phyloP scores from a whole-genome alignment of 2,329 filamentous ascomycete genomes.

The Claviceps cyperi region DNA sequence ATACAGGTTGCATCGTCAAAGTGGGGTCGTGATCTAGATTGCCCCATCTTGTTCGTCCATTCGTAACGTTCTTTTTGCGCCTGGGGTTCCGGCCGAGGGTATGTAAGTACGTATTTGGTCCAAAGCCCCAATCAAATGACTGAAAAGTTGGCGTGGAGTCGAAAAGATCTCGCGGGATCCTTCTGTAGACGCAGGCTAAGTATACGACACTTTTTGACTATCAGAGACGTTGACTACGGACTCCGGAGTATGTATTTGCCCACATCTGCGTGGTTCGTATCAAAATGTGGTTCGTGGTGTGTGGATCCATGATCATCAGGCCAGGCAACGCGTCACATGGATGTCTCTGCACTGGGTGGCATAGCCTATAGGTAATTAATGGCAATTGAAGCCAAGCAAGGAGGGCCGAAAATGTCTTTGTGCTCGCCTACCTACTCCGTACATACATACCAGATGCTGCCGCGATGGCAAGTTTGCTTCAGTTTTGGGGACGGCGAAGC shows the following conservation, averaged over 20 bases:
- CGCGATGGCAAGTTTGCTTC: neutral
- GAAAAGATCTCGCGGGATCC: neutral
- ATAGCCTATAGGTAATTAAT: neutral
- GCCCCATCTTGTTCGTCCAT: constrained; percentile 3
- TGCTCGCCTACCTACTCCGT: neutral
- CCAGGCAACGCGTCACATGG: neutral
- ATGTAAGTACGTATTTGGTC: too few species aligned
- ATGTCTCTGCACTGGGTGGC: neutral
- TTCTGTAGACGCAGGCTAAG: neutral
- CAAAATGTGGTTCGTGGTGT: too few species aligned
- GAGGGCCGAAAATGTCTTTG: neutral
- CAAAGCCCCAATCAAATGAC: neutral
- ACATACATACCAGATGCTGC: too few species aligned
- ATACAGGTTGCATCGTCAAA: neutral
- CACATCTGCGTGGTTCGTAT: neutral
- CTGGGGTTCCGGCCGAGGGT: neutral
- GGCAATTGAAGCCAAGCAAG: neutral
- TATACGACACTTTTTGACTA: too few species aligned
- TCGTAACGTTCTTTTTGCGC: neutral
- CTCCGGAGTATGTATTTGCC: too few species aligned
- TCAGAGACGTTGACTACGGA: neutral
- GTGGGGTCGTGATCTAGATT: constrained; percentile 2
- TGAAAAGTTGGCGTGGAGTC: neutral
- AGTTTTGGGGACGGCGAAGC: neutral
- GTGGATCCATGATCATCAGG: neutral